These are phyloP conservation scores for Neurospora crassa DNA, from an alignment of 2,329 filamentous ascomycete species.

Conservation along the genomic window DNA sequence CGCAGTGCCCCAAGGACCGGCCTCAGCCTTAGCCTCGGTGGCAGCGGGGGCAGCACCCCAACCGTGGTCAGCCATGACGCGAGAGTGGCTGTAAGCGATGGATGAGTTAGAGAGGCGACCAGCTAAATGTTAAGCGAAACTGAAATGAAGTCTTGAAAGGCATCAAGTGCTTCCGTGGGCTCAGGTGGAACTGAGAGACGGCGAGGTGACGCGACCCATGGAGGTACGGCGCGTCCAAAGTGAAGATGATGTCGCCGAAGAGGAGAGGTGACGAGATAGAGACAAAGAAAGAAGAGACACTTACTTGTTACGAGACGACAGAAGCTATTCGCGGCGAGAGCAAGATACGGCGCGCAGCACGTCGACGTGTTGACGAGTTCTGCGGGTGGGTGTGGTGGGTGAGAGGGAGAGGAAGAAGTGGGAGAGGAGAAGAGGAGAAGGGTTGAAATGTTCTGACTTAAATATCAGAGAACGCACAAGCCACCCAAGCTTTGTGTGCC, in stretches of 20 bases:
- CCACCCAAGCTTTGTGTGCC: background rate
- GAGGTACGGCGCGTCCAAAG: background rate
- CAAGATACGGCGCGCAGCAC: background rate
- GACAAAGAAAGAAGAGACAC: background rate
- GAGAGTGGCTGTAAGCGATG: background rate
- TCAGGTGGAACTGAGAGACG: background rate
- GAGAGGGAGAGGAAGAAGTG: background rate
- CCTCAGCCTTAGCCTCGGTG: background rate
- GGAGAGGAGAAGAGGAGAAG: background rate
- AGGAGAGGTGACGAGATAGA: background rate
- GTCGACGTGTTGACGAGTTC: background rate
- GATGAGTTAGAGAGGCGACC: background rate
- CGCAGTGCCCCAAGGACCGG: conserved; percentile 7
- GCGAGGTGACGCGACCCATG: background rate
- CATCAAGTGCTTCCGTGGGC: background rate
- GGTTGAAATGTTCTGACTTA: background rate
- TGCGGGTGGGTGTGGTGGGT: background rate
- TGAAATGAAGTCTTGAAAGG: background rate
- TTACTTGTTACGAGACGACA: background rate
- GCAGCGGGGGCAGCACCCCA: conserved; percentile 1
- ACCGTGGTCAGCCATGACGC: conserved; percentile 7
- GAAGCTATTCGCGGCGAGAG: background rate
- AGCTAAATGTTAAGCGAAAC: background rate
- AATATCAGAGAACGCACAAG: background rate
- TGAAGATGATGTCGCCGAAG: background rate